Percentiles rank a stretch among this genome's conserved stretches.
Evolutionary conservation across 2,329 filamentous ascomycete species (phyloP).

Genomic region (Dactylellina cionopaga): DNA sequence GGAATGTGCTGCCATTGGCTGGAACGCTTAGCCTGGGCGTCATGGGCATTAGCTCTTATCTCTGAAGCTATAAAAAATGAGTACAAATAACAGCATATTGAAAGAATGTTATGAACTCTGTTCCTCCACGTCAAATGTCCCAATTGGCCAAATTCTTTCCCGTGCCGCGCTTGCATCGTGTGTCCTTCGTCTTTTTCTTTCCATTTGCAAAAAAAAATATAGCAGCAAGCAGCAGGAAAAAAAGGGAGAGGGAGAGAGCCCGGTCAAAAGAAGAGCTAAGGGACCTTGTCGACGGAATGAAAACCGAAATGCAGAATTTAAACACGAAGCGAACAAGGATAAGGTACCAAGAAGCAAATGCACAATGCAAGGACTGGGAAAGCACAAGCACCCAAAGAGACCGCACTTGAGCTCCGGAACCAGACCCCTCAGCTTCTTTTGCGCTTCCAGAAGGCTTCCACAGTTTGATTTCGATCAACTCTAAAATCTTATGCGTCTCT

Average conservation of each 20-base stretch:
- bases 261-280: constrained; percentile 10
- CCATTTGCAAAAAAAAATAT: not conserved
- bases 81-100: constrained; percentile 8
- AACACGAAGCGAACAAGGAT: constrained; percentile 53
- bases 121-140: constrained; percentile 49
- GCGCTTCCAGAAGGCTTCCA: constrained; percentile 50
- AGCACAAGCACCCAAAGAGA: constrained; percentile 41
- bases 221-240: not conserved
- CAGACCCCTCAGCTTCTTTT: constrained; percentile 27
- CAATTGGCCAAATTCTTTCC: constrained; percentile 50
- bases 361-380: constrained; percentile 60
- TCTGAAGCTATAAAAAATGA: constrained; percentile 18
- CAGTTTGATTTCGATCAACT: constrained; percentile 12
- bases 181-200: constrained; percentile 19
- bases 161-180: constrained; percentile 52
- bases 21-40: not conserved
- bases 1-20: constrained; percentile 8
- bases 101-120: constrained; percentile 28
- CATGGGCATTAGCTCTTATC: constrained; percentile 8
- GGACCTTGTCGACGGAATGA: constrained; percentile 42
- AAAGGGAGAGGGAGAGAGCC: not conserved
- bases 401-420: not conserved
- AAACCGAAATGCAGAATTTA: constrained; percentile 27
- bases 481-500: constrained; percentile 40
- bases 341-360: constrained; percentile 57